These are phyloP conservation scores for Vitis hybrid DNA, from an alignment of 177 flowering plant species.

Conservation along the genomic window DNA sequence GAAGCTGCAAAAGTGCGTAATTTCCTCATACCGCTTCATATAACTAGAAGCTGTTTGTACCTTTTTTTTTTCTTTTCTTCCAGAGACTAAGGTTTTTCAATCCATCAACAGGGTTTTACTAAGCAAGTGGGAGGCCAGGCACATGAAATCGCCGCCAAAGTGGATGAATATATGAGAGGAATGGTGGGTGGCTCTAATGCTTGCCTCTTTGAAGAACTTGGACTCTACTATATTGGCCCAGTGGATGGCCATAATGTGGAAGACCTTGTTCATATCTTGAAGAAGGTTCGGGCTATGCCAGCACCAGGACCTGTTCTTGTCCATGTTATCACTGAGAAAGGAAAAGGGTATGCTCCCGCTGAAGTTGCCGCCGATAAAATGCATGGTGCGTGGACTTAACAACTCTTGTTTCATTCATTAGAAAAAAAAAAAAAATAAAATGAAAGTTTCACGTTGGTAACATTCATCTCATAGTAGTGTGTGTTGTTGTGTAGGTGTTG, in stretches of 20 bases:
- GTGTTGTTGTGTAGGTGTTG: conserved; percentile 27
- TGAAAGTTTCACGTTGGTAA: too few species aligned
- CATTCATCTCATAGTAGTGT: not conserved
- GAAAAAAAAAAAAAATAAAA: too few species aligned
- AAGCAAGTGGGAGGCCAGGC: conserved; percentile 36
- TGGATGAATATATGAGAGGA: conserved; percentile 28
- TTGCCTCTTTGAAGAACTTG: conserved; percentile 49
- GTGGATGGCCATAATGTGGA: conserved; percentile 53
- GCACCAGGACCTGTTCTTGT: conserved; percentile 50
- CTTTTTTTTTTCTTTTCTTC: not conserved
- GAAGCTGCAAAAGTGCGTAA: conserved; percentile 36
- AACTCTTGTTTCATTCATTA: not conserved
- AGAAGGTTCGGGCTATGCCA: conserved; percentile 30
- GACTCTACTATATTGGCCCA: conserved; percentile 56
- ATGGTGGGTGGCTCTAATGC: conserved; percentile 26
- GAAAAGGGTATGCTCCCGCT: conserved; percentile 54
- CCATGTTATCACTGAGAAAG: conserved; percentile 53
- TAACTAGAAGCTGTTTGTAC: too few species aligned
- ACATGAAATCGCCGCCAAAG: conserved; percentile 39
- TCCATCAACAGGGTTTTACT: conserved; percentile 26
- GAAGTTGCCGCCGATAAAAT: conserved; percentile 43
- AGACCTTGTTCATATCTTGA: conserved; percentile 43
- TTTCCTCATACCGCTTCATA: not conserved
- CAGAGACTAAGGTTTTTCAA: conserved; percentile 1
- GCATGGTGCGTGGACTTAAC: conserved; percentile 33